A percentile compares a stretch with the other conserved stretches of the same genome.
These are phyloP conservation scores for Alnus rubra DNA, from an alignment of 306 rosid genomes.

Conservation along the genomic window DNA sequence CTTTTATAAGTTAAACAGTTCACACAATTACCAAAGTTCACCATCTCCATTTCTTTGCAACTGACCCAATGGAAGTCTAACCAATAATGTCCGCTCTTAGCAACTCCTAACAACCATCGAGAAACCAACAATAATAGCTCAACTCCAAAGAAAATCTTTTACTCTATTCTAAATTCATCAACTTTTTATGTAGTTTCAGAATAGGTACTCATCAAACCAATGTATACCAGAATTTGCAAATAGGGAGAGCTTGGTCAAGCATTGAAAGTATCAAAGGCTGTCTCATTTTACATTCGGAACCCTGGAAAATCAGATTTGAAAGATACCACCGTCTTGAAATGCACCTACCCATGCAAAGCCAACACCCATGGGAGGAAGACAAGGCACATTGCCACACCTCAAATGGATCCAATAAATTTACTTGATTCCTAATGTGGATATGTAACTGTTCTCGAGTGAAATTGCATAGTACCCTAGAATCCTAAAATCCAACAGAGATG, in stretches of 20 bases:
- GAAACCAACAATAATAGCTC: neutral
- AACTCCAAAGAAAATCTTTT: neutral
- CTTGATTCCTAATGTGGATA: slow-evolving; percentile 1
- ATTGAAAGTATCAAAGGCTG: neutral
- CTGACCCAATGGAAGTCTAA: neutral
- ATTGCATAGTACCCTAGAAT: neutral
- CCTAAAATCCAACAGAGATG: slow-evolving; percentile 6
- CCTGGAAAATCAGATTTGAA: neutral
- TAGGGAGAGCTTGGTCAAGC: neutral
- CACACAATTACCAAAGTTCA: neutral
- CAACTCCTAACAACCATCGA: neutral
- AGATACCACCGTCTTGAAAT: neutral
- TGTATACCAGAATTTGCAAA: neutral
- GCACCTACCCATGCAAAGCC: neutral
- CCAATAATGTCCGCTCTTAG: neutral
- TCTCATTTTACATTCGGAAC: neutral
- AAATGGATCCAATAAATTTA: neutral
- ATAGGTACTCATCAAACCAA: neutral
- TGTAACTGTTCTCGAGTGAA: neutral
- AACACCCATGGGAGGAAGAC: neutral
- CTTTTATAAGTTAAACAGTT: neutral
- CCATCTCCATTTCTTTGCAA: neutral
- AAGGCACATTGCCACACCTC: neutral
- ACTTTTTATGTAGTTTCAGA: neutral
- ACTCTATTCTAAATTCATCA: neutral